phyloP scores from a whole-genome alignment of 345 rosid genomes.

The Kandelia obovata region DNA sequence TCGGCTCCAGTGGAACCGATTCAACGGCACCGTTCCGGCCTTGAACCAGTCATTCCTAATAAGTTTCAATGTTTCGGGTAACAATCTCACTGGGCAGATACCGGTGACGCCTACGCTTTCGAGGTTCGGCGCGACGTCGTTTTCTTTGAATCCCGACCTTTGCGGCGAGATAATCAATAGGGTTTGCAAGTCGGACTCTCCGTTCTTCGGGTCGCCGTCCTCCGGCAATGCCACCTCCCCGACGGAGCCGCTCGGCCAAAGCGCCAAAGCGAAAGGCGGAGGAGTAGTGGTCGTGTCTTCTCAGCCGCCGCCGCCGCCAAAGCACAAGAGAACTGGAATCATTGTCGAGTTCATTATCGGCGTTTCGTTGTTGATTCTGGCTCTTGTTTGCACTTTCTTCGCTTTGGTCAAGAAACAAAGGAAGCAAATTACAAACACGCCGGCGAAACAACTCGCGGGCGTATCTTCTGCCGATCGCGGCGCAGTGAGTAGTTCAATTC shows the following conservation, averaged over 20 bases:
- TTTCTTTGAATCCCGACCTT: slow-evolving; percentile 55
- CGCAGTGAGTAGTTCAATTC: background rate
- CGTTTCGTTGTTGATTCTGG: background rate
- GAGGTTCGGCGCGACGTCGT: slow-evolving; percentile 57
- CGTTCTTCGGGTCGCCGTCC: slow-evolving; percentile 50
- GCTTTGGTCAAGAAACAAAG: background rate
- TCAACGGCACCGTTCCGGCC: slow-evolving; percentile 69
- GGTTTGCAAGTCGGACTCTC: slow-evolving; percentile 55
- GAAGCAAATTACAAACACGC: background rate
- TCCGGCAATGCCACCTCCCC: slow-evolving; percentile 37
- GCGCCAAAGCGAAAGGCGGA: slow-evolving; percentile 50
- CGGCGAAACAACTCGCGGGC: background rate
- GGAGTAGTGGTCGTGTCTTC: slow-evolving; percentile 29
- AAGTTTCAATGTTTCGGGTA: slow-evolving; percentile 64
- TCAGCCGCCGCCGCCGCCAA: slow-evolving; percentile 34
- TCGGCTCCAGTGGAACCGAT: slow-evolving; percentile 58
- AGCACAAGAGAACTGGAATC: slow-evolving; percentile 37
- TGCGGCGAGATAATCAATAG: slow-evolving; percentile 75
- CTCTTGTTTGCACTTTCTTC: background rate
- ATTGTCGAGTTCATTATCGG: slow-evolving; percentile 7
- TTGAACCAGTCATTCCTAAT: slow-evolving; percentile 56
- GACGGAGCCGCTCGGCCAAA: slow-evolving; percentile 55
- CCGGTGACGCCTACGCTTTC: slow-evolving; percentile 65
- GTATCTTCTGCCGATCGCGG: background rate
- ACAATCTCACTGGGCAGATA: slow-evolving; percentile 65